Evolutionary conservation across 2,329 filamentous ascomycete genomes (phyloP).

Genomic region (Calonectria pteridis): DNA sequence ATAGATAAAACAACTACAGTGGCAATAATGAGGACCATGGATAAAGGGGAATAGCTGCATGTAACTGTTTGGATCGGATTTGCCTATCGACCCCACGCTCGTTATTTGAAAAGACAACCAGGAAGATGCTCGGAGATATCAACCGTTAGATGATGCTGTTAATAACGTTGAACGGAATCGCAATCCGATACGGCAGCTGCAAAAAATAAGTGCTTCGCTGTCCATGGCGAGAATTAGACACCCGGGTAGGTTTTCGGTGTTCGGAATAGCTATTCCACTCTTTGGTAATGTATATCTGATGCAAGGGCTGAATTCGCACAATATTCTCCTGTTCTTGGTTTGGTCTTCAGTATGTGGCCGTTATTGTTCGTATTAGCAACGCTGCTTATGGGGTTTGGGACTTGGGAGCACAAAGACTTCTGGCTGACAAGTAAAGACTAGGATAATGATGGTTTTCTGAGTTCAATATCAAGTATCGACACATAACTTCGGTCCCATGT

Average conservation of each 20-base stretch:
- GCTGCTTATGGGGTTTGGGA: not conserved
- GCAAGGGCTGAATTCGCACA: not conserved
- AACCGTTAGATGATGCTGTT: not conserved
- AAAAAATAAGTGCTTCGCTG: slow-evolving; percentile 15
- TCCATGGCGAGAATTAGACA: not conserved
- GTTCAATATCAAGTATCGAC: not conserved
- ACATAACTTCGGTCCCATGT: not conserved
- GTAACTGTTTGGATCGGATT: not conserved
- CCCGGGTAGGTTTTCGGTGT: not conserved
- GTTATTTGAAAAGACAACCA: not conserved
- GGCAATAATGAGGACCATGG: not conserved
- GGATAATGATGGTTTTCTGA: not conserved
- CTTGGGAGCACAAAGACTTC: not conserved
- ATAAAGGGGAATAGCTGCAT: not conserved
- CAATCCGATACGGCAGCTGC: not conserved
- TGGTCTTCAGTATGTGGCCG: not conserved
- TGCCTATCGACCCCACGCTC: not conserved
- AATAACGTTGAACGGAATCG: not conserved
- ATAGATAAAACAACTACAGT: not conserved
- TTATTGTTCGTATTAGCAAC: not conserved
- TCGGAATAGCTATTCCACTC: slow-evolving; percentile 3
- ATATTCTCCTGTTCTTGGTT: not conserved
- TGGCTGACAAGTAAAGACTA: not conserved
- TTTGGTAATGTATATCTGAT: not conserved
- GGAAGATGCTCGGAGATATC: slow-evolving; percentile 15